Base-by-base conservation (phyloP, 2,329 filamentous ascomycete genomes). In the Arthrobotrys pseudoclavata region DNA sequence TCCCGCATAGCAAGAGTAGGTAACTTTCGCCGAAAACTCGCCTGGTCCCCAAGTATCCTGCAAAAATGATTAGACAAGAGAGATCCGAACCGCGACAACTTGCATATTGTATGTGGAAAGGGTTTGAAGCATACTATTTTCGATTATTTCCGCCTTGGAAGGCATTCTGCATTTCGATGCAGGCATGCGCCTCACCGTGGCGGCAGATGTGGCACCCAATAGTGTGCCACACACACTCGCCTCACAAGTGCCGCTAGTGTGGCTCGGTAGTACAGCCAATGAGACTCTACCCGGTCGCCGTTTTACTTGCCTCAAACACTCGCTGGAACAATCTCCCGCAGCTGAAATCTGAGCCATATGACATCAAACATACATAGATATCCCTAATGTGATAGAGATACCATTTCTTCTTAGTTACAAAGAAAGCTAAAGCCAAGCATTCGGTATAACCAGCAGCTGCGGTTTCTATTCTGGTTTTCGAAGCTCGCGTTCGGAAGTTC, bases 41-140 rank as follows among this genome's bases (percentile, higher is more conserved):
- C 55, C 55, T 37, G 4, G 4, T 40, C 22, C n/a, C 12, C 9
- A 20, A 18, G 6, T 40, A 42, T 60, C 9, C 18, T 60, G 34
- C 34, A 42, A 7, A 42, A n/a, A 26, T 60, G 63, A 69, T 69
- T 76, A 69, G 71, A 76, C 64, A 40, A 57, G 26, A 37, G n/a
- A 77, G 74, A 77, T 77, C 74, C 74, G 74, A 77, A 77, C 52
- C 70, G 74, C 74, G 74, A 77, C 47, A 42, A n/a, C 24, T 18
- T 29, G 34, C 61, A 71, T 52, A 9, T 4, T 22, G 24, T 52
- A 71, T 45, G 10, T 22, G 5, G n/a, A 40, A 52, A 37, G 66
- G 50, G 31, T 22, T 34, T 53, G 29, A 71, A 77, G 45, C 74
- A 34, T 57, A 47, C 63, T 63, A 57, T 64, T 68, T 68, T 76